Evolutionary conservation across 2,329 filamentous ascomycete genomes (phyloP).

Genomic region (Clarireedia homoeocarpa): DNA sequence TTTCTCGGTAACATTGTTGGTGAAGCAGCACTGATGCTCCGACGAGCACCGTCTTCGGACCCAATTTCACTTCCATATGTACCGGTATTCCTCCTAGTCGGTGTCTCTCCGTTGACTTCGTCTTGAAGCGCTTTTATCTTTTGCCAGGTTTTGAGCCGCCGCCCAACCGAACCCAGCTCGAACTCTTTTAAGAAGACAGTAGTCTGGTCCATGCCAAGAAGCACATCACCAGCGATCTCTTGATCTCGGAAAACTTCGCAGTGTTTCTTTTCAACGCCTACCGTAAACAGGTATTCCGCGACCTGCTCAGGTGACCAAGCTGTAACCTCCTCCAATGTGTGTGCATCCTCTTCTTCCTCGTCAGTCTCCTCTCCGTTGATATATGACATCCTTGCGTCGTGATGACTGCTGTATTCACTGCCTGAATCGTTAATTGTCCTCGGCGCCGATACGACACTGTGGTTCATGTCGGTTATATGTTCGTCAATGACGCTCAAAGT

Average conservation of each 20-base stretch:
- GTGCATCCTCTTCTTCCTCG: conserved; percentile 72
- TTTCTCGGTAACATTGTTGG: conserved; percentile 24
- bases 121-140: conserved; percentile 90
- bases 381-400: conserved; percentile 74
- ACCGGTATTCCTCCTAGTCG: conserved; percentile 45
- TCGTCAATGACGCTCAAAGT: conserved; percentile 95
- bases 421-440: conserved; percentile 63
- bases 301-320: conserved; percentile 75
- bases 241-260: conserved; percentile 94
- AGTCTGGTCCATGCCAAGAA: conserved; percentile 90
- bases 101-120: conserved; percentile 56
- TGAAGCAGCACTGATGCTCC: conserved; percentile 33
- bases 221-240: conserved; percentile 88
- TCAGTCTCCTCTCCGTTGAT: conserved; percentile 93
- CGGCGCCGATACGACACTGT: conserved; percentile 39
- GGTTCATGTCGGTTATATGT: conserved; percentile 79
- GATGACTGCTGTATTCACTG: conserved; percentile 80
- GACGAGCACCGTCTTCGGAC: conserved; percentile 43
- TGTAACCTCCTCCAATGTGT: conserved; percentile 67
- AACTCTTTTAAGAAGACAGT: conserved; percentile 95
- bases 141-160: conserved; percentile 89
- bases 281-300: conserved; percentile 78
- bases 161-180: conserved; percentile 83
- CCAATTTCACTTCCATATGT: conserved; percentile 52
- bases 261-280: conserved; percentile 79